Conservation (phyloP, 495 filamentous ascomycete species). For the Melanomma pulvis-pyrius region DNA sequence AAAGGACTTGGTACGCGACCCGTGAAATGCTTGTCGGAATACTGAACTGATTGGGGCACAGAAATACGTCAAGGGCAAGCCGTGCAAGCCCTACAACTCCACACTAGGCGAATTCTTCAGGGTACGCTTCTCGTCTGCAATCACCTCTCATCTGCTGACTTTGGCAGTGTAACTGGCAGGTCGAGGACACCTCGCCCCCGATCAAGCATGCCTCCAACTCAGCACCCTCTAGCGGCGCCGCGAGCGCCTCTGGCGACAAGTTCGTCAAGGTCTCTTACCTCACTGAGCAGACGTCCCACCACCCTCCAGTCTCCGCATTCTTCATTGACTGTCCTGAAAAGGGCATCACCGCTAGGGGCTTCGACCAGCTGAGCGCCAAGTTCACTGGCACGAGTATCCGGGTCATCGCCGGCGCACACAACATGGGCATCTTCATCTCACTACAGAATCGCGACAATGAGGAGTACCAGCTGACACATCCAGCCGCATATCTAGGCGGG, state of each 20-base stretch:
- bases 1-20: slow-evolving; percentile 74
- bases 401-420: slow-evolving; percentile 88
- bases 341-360: slow-evolving; percentile 84
- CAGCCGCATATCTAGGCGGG: slow-evolving; percentile 88
- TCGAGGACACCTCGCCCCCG: slow-evolving; percentile 65
- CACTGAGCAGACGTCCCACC: slow-evolving; percentile 97
- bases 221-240: slow-evolving; percentile 50
- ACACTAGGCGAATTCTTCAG: slow-evolving; percentile 97
- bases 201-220: slow-evolving; percentile 54
- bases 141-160: slow-evolving; percentile 4
- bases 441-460: slow-evolving; percentile 79
- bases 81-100: slow-evolving; percentile 98
- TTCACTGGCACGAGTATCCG: slow-evolving; percentile 95
- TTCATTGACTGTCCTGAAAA: slow-evolving; percentile 91
- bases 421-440: slow-evolving; percentile 92
- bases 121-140: slow-evolving; percentile 52
- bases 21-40: neutral
- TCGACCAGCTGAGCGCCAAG: slow-evolving; percentile 94
- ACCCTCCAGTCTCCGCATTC: slow-evolving; percentile 96
- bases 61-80: slow-evolving; percentile 98
- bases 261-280: slow-evolving; percentile 80
- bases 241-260: slow-evolving; percentile 40
- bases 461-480: slow-evolving; percentile 92
- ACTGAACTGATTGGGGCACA: slow-evolving; percentile 40
- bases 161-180: slow-evolving; percentile 85